Evolutionary conservation across 345 rosid species (phyloP).

Genomic region (Salix suchowensis): DNA sequence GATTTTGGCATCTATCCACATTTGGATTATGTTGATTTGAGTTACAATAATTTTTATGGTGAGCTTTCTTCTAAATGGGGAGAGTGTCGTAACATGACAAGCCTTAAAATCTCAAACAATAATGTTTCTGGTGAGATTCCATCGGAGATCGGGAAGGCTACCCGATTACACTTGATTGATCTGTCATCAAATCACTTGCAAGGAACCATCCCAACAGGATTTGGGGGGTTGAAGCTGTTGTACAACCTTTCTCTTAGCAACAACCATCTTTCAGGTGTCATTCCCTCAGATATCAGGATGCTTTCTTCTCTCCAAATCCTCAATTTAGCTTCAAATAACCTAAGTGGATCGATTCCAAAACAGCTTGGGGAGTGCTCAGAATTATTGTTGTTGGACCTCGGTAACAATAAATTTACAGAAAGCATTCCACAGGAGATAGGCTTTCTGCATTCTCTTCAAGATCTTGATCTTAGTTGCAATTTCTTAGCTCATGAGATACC

Average conservation of each 20-base stretch:
- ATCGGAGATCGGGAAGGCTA: too few species aligned
- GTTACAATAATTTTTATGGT: background rate
- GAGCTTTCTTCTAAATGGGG: too few species aligned
- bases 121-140: background rate
- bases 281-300: background rate
- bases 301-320: too few species aligned
- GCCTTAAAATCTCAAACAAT: background rate
- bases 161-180: too few species aligned
- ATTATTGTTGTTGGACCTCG: background rate
- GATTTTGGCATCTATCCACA: background rate
- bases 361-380: conserved; percentile 3
- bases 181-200: too few species aligned
- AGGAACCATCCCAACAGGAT: background rate
- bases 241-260: background rate
- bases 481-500: background rate
- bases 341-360: conserved; percentile 2
- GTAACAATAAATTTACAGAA: background rate
- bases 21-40: background rate
- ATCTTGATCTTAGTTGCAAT: conserved; percentile 9
- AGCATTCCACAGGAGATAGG: conserved; percentile 6
- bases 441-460: background rate
- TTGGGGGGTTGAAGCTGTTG: background rate
- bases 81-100: background rate
- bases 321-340: background rate
- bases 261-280: background rate